A percentile compares a stretch with the other conserved stretches of the same genome.
These are phyloP conservation scores for Chaetomium sp. DNA, from an alignment of 2,329 filamentous ascomycete species.

Conservation along the genomic window DNA sequence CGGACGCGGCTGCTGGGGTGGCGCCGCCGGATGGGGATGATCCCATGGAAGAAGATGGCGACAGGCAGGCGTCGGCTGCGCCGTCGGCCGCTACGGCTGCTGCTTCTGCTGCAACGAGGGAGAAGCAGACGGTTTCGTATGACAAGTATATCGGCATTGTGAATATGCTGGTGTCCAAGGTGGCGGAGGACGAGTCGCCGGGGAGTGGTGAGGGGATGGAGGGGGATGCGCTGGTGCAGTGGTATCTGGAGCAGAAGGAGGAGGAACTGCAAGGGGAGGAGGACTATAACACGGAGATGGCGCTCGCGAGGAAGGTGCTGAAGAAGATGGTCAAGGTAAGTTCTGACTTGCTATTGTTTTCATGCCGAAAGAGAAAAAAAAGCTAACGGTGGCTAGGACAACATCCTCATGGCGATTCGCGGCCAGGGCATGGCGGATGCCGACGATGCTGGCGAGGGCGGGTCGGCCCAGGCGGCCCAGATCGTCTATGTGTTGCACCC, in stretches of 20 bases:
- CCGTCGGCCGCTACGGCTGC: constrained; percentile 9
- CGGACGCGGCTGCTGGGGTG: constrained; percentile 54
- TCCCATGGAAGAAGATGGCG: constrained; percentile 39
- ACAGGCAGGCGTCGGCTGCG: constrained; percentile 37
- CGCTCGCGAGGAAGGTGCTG: constrained; percentile 78
- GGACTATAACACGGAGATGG: constrained; percentile 74
- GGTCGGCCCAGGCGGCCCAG: constrained; percentile 49
- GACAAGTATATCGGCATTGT: constrained; percentile 93
- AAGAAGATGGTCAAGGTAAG: constrained; percentile 94
- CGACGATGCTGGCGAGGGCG: constrained; percentile 46
- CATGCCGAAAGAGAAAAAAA: background rate
- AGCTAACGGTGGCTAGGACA: constrained; percentile 61
- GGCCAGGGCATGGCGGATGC: constrained; percentile 59
- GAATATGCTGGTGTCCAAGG: constrained; percentile 77
- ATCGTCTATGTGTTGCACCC: constrained; percentile 89
- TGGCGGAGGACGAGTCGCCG: constrained; percentile 78
- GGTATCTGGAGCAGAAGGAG: constrained; percentile 93
- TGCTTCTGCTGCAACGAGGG: constrained; percentile 35
- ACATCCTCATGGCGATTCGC: constrained; percentile 81
- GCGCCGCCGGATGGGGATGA: constrained; percentile 52
- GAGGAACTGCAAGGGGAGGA: constrained; percentile 78
- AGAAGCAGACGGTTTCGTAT: constrained; percentile 87
- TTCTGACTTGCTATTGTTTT: constrained; percentile 24
- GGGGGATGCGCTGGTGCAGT: constrained; percentile 76
- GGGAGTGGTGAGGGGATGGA: constrained; percentile 79